Evolutionary conservation across 2,329 filamentous ascomycete genomes (phyloP).

Genomic region (Apiospora koreana): DNA sequence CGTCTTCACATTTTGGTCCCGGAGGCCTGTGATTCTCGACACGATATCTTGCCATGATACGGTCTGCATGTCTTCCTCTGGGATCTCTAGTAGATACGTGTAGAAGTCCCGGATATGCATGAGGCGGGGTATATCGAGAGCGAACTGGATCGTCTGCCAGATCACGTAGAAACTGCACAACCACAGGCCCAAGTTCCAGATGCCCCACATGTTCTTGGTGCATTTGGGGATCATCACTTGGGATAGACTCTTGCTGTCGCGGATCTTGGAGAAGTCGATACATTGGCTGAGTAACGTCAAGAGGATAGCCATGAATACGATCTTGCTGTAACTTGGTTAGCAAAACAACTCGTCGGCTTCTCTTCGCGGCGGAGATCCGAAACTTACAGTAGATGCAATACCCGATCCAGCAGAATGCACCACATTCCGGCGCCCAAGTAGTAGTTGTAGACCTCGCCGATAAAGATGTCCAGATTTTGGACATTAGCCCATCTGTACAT

Average conservation of each 20-base stretch:
- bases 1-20: slow-evolving; percentile 86
- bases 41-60: slow-evolving; percentile 94
- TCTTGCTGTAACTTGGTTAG: slow-evolving; percentile 55
- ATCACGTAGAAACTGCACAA: slow-evolving; percentile 84
- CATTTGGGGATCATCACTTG: slow-evolving; percentile 71
- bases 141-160: slow-evolving; percentile 73
- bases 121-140: slow-evolving; percentile 73
- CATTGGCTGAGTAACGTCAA: slow-evolving; percentile 84
- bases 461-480: slow-evolving; percentile 83
- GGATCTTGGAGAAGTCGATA: slow-evolving; percentile 77
- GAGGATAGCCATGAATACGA: slow-evolving; percentile 79
- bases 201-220: slow-evolving; percentile 70
- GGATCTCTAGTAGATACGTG: slow-evolving; percentile 77
- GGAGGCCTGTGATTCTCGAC: slow-evolving; percentile 77
- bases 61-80: slow-evolving; percentile 83
- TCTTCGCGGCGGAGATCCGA: slow-evolving; percentile 16
- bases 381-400: slow-evolving; percentile 71
- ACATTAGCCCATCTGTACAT: slow-evolving; percentile 95
- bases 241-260: slow-evolving; percentile 58
- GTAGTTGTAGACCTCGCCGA: slow-evolving; percentile 83
- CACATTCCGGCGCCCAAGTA: slow-evolving; percentile 81
- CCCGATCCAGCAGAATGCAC: slow-evolving; percentile 75
- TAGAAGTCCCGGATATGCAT: slow-evolving; percentile 84
- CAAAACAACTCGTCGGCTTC: slow-evolving; percentile 1
- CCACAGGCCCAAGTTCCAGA: slow-evolving; percentile 81